Evolutionary conservation across 2,329 filamentous ascomycete species (phyloP).

Genomic region (Colletotrichum liriopes): DNA sequence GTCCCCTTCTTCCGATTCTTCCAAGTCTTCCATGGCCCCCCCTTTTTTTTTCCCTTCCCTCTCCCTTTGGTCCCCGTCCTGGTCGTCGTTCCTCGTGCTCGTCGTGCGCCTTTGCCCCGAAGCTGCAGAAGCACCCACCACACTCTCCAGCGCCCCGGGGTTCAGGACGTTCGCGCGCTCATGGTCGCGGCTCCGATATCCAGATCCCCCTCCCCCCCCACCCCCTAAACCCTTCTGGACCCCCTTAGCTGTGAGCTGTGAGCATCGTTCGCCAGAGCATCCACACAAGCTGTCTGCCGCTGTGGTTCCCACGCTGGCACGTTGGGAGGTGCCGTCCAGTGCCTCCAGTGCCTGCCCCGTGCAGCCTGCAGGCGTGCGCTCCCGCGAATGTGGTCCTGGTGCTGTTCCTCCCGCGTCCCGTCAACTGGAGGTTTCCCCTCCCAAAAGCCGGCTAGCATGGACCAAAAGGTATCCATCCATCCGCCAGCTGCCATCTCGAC

Average conservation of each 20-base stretch:
- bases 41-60: conserved; percentile 1
- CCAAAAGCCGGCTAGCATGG: not conserved
- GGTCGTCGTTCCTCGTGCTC: conserved; percentile 5
- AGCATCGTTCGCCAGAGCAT: conserved; percentile 16
- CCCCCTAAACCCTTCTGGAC: not conserved
- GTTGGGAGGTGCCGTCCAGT: conserved; percentile 12
- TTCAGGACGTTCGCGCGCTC: not conserved
- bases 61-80: conserved; percentile 20
- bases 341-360: conserved; percentile 5
- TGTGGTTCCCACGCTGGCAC: conserved; percentile 11
- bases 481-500: conserved; percentile 5
- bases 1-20: conserved; percentile 19
- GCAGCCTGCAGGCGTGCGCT: conserved; percentile 20
- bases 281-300: conserved; percentile 14
- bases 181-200: not conserved
- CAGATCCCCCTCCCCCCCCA: not conserved
- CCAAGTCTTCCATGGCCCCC: conserved; percentile 26
- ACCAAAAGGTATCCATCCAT: conserved; percentile 4
- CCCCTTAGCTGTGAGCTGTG: conserved; percentile 1
- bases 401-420: not conserved
- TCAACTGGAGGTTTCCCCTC: not conserved
- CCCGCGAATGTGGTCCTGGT: conserved; percentile 32
- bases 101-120: conserved; percentile 35
- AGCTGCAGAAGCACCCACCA: conserved; percentile 26
- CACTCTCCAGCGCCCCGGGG: conserved; percentile 15